Conservation (phyloP, 1,139 yeast genomes). For the Protomyces macrosporus region DNA sequence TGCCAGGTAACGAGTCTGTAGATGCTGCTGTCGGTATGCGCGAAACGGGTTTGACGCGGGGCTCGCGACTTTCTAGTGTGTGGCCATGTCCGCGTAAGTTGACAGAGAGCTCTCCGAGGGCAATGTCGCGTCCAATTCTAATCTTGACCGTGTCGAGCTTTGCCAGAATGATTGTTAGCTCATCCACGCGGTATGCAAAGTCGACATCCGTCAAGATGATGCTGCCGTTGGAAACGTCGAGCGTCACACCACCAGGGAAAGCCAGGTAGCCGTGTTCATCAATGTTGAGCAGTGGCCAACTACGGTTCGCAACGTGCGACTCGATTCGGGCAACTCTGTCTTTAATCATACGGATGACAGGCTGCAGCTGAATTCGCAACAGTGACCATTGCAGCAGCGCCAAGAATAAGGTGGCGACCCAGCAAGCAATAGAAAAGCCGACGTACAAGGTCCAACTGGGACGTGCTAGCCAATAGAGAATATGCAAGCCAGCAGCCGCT, state of each 20-base stretch:
- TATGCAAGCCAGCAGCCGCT: not conserved
- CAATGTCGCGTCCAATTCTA: slow-evolving; percentile 7
- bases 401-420: not conserved
- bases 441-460: slow-evolving; percentile 5
- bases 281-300: slow-evolving; percentile 16
- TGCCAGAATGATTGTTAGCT: slow-evolving; percentile 7
- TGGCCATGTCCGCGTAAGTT: slow-evolving; percentile 15
- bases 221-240: slow-evolving; percentile 5
- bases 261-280: slow-evolving; percentile 12
- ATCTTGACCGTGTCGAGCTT: slow-evolving; percentile 4
- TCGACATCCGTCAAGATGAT: slow-evolving; percentile 6
- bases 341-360: not conserved
- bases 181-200: slow-evolving; percentile 10
- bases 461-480: slow-evolving; percentile 1
- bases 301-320: not conserved
- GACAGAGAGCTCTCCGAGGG: slow-evolving; percentile 1
- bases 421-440: not conserved
- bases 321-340: not conserved
- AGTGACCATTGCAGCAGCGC: not conserved
- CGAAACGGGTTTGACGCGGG: not conserved
- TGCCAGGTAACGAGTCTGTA: not conserved
- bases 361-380: not conserved
- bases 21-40: slow-evolving; percentile 3
- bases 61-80: not conserved
- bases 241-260: not conserved